Percentiles rank a stretch among this genome's conserved stretches.
phyloP scores from a whole-genome alignment of 192 early-diverging fungal genomes.

The Coemansia umbellata region DNA sequence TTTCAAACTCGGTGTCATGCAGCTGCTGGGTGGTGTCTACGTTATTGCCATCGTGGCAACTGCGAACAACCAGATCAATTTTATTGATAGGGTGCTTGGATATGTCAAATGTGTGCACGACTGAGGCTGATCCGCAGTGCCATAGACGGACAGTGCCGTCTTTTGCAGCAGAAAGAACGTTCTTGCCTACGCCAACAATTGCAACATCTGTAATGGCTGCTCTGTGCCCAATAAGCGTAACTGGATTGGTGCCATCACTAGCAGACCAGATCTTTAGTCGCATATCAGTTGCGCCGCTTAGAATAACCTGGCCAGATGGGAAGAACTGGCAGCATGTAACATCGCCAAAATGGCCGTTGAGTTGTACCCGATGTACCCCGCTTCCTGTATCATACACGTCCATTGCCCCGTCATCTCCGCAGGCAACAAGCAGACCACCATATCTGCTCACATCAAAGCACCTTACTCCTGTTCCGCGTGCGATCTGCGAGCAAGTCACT shows the following conservation, averaged over 20 bases:
- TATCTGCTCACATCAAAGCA: slow-evolving; percentile 37
- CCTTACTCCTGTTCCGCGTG: slow-evolving; percentile 22
- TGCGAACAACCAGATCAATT: slow-evolving; percentile 7
- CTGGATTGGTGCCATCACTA: slow-evolving; percentile 68
- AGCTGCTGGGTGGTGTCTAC: neutral
- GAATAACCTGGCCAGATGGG: slow-evolving; percentile 68
- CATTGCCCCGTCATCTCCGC: slow-evolving; percentile 36
- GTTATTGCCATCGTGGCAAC: neutral
- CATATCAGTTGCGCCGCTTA: slow-evolving; percentile 67
- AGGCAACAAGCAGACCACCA: slow-evolving; percentile 34
- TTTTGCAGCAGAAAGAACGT: slow-evolving; percentile 54
- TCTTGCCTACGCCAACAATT: slow-evolving; percentile 63
- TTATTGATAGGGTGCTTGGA: slow-evolving; percentile 24
- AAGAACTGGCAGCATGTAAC: slow-evolving; percentile 66
- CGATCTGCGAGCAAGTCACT: slow-evolving; percentile 22
- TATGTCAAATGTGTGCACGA: slow-evolving; percentile 23
- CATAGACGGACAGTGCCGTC: slow-evolving; percentile 47
- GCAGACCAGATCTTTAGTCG: slow-evolving; percentile 72
- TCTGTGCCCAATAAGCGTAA: slow-evolving; percentile 66
- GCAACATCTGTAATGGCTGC: slow-evolving; percentile 59
- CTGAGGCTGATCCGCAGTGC: slow-evolving; percentile 29
- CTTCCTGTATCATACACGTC: slow-evolving; percentile 34
- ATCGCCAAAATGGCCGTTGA: slow-evolving; percentile 63
- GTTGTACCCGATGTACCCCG: slow-evolving; percentile 14
- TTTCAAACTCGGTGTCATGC: slow-evolving; percentile 18